A percentile compares a stretch with the other conserved stretches of the same genome.
These are phyloP conservation scores for Fusarium globosum DNA, from an alignment of 2,329 filamentous ascomycete genomes.

Conservation along the genomic window DNA sequence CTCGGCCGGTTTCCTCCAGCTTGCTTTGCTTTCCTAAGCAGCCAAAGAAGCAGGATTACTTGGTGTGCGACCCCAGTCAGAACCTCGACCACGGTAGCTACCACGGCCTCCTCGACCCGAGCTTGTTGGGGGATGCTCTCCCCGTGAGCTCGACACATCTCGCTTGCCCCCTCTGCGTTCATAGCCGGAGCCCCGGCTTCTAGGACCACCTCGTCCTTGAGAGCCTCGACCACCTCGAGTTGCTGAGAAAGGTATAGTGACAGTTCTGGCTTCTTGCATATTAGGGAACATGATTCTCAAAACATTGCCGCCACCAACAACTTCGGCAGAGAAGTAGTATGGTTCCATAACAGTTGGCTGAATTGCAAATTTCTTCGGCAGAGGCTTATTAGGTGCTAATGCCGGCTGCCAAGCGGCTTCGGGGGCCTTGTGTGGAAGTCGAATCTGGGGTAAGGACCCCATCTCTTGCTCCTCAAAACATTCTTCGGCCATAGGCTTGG, in stretches of 20 bases:
- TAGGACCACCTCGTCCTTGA: conserved; percentile 41
- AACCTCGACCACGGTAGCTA: conserved; percentile 53
- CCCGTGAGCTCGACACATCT: conserved; percentile 47
- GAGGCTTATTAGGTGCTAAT: conserved; percentile 63
- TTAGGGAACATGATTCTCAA: conserved; percentile 57
- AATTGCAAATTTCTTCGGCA: conserved; percentile 63
- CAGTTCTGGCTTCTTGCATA: conserved; percentile 52
- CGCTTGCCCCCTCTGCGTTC: conserved; percentile 49
- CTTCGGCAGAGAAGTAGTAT: conserved; percentile 49
- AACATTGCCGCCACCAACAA: conserved; percentile 49
- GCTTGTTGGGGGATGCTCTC: conserved; percentile 39
- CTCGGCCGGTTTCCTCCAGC: conserved; percentile 23
- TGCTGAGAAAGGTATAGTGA: conserved; percentile 53
- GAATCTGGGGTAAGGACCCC: conserved; percentile 78
- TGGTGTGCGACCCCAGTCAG: conserved; percentile 56
- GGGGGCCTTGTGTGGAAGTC: conserved; percentile 72
- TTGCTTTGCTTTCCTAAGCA: conserved; percentile 35
- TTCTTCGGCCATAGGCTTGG: conserved; percentile 79
- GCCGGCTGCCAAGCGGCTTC: conserved; percentile 72
- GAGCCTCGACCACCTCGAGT: conserved; percentile 48
- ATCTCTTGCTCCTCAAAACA: conserved; percentile 86
- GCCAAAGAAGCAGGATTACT: conserved; percentile 42
- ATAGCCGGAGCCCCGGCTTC: conserved; percentile 47
- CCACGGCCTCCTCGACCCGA: conserved; percentile 53
- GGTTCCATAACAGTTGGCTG: conserved; percentile 51